Evolutionary conservation across 2,329 filamentous ascomycete species (phyloP).

Genomic region (Bipolaris victoriae): DNA sequence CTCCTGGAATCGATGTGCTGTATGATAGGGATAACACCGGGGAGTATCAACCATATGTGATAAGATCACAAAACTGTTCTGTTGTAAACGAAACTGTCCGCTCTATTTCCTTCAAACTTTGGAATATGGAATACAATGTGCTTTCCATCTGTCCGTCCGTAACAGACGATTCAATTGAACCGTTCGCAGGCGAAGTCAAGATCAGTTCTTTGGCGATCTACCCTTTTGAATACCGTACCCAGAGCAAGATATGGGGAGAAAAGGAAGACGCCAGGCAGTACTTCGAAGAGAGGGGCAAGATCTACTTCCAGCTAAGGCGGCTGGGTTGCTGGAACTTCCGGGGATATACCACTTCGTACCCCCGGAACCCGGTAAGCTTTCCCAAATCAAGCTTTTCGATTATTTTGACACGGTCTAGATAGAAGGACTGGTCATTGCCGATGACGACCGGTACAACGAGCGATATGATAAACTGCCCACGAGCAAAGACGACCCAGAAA

Average conservation of each 20-base stretch:
- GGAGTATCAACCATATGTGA: constrained; percentile 1
- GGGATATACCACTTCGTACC: not conserved
- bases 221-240: not conserved
- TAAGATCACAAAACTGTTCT: not conserved
- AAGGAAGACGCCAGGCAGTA: not conserved
- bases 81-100: not conserved
- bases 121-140: not conserved
- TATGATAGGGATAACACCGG: not conserved
- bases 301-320: not conserved
- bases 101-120: not conserved
- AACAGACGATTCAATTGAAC: not conserved
- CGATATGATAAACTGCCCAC: not conserved
- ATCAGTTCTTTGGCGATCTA: not conserved
- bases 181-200: not conserved
- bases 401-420: not conserved
- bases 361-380: not conserved
- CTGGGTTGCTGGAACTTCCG: constrained; percentile 1
- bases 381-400: not conserved
- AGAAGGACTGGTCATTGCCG: not conserved
- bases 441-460: not conserved
- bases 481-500: not conserved
- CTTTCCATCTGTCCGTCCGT: not conserved
- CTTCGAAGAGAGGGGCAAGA: not conserved
- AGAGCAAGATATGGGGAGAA: not conserved
- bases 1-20: not conserved